Base-by-base conservation (phyloP, 2,329 filamentous ascomycete species). In the Arachnomyces sp. region DNA sequence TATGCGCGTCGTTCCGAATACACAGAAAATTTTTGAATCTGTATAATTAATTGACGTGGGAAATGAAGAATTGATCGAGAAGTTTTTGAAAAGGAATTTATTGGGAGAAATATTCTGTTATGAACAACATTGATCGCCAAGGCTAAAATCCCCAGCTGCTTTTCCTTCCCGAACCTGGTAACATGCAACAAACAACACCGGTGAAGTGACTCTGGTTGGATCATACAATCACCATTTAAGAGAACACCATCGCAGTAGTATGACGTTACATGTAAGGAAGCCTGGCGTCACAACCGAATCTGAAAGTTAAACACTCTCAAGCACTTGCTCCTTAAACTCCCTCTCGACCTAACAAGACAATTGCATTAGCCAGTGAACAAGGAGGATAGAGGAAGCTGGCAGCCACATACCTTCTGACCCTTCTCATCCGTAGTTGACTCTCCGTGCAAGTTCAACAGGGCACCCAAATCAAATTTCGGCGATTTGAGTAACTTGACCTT, bases 401-500 rank as follows among this genome's bases (percentile, higher is more conserved):
- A 3, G 25, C 32, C 5, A 47, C 45, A 20, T 53, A 93, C 86
- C 86, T 95, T 96, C 74, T 95, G 86, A 61, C 92, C 92, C 67
- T 88, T 81, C 73, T 98, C 92, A 67, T 96, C 89, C 59, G 86
- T 89, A 64, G 80, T 82, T 49, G 89, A 93, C 79, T 98, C 92
- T 73, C 92, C 92, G 77, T 98, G 92, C 61, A 98, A 83, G 70
- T 84, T 84, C 71, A 98, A 83, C 58, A 98, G 81, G 59, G 86
- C 84, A 72, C 92, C 92, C 54, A 98, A 84, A 67, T 98, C 92
- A 77, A 98, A 96, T 80, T 98, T 98, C 66, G 92, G 92, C 55
- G 82, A 72, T 83, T 98, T 98, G 59, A 98, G 78, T 59, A 98
- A 85, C 83, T 98, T 98, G 65, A 98, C 90, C 82, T 98, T 98